Percentiles rank a stretch among this genome's conserved stretches.
Conservation (phyloP, 768 basidiomycete genomes). For the Hygrocybe coccinea region DNA sequence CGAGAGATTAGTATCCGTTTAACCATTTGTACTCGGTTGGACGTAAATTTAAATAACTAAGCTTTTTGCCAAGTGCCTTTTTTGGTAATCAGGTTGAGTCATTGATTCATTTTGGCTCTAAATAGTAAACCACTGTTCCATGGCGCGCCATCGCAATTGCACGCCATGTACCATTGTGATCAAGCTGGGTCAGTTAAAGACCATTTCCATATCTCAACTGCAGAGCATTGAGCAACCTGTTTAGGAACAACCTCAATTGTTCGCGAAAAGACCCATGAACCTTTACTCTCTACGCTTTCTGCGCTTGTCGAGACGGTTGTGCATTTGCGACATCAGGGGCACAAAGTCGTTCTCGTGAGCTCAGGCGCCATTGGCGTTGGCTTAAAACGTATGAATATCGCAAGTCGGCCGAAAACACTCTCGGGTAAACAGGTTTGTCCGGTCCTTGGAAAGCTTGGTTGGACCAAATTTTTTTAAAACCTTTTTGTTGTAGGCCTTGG, state of each 20-base stretch:
- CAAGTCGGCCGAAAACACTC: conserved; percentile 74
- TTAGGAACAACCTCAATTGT: conserved; percentile 95
- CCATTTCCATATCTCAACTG: background rate
- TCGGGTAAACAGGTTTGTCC: conserved; percentile 82
- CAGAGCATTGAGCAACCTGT: conserved; percentile 7
- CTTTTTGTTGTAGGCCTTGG: conserved; percentile 64
- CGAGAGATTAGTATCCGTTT: conserved; percentile 18
- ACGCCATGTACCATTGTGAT: conserved; percentile 71
- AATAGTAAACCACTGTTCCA: background rate
- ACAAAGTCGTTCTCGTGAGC: conserved; percentile 92
- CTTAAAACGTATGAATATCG: conserved; percentile 82
- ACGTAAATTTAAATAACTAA: too few relatives aligned
- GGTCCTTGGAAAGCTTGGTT: background rate
- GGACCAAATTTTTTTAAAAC: conserved; percentile 3
- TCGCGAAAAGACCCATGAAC: conserved; percentile 88
- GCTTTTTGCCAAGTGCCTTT: too few relatives aligned
- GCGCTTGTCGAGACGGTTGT: conserved; percentile 89
- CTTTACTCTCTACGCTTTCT: conserved; percentile 85
- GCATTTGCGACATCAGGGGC: conserved; percentile 69
- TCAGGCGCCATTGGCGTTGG: conserved; percentile 99
- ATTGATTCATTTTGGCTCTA: background rate
- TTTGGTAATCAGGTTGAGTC: too few relatives aligned
- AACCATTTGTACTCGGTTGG: too few relatives aligned
- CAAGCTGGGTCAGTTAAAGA: conserved; percentile 60
- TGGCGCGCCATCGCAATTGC: conserved; percentile 21